These are phyloP conservation scores for Eutrema salsugineum DNA, from an alignment of 441 rosid species.

Conservation along the genomic window DNA sequence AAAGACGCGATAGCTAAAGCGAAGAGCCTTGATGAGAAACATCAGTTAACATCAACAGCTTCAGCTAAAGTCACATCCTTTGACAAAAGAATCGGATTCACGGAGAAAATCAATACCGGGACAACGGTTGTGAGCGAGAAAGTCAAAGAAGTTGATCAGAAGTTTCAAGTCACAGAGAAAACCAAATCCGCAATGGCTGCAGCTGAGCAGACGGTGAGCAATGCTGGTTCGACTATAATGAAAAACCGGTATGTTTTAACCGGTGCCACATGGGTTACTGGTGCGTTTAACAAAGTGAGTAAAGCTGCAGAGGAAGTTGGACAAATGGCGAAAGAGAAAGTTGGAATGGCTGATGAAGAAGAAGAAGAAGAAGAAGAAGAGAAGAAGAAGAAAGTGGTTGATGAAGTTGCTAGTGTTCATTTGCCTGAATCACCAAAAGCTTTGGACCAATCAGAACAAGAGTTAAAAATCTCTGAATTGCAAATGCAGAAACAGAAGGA, in stretches of 20 bases:
- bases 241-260: conserved; percentile 69
- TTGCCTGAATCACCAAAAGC: conserved; percentile 57
- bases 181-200: conserved; percentile 79
- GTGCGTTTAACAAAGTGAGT: conserved; percentile 69
- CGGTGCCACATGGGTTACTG: conserved; percentile 72
- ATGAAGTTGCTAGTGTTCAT: conserved; percentile 56
- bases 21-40: conserved; percentile 75
- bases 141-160: conserved; percentile 84
- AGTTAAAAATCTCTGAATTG: neutral
- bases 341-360: conserved; percentile 51
- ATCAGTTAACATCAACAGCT: conserved; percentile 70
- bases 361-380: conserved; percentile 46
- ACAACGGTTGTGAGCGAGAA: conserved; percentile 61
- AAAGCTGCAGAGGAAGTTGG: conserved; percentile 93
- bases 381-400: conserved; percentile 49
- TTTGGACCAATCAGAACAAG: conserved; percentile 26
- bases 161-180: conserved; percentile 86
- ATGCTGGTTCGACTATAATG: conserved; percentile 81
- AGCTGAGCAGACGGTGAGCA: conserved; percentile 74
- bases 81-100: conserved; percentile 74
- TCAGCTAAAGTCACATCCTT: conserved; percentile 70
- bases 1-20: conserved; percentile 82
- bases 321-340: conserved; percentile 82
- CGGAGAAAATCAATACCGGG: conserved; percentile 67
- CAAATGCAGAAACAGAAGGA: neutral